Evolutionary conservation across 148 eudicot species (phyloP).

Genomic region (Spergularia bocconei): DNA sequence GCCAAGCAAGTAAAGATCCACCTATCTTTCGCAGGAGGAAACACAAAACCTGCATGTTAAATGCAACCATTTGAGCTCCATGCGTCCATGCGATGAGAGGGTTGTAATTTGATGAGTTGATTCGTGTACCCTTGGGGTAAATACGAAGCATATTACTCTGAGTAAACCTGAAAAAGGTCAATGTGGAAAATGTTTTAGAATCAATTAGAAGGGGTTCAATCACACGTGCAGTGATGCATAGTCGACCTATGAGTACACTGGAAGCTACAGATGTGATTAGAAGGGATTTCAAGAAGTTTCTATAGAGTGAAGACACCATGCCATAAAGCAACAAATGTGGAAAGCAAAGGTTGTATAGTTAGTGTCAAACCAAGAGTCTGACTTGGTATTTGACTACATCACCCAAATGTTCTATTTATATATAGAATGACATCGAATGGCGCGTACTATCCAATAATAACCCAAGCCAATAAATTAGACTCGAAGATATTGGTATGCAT

Average conservation of each 20-base stretch:
- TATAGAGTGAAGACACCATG: too few species aligned
- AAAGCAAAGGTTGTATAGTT: not conserved
- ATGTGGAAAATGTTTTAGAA: not conserved
- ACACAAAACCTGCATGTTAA: constrained; percentile 75
- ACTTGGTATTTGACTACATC: too few species aligned
- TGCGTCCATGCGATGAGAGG: constrained; percentile 83
- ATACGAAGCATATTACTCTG: constrained; percentile 72
- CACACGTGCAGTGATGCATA: not conserved
- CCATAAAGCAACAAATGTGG: not conserved
- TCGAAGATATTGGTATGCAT: too few species aligned
- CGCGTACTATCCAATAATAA: too few species aligned
- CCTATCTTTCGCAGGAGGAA: not conserved
- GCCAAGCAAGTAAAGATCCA: not conserved
- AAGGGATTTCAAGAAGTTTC: too few species aligned
- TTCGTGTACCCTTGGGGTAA: constrained; percentile 78
- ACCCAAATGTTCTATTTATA: too few species aligned
- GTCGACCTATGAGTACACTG: not conserved
- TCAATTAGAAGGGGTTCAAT: not conserved
- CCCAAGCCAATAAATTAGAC: too few species aligned
- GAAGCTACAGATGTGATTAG: not conserved
- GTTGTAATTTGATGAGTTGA: constrained; percentile 78
- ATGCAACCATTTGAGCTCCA: constrained; percentile 96
- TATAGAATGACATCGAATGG: too few species aligned
- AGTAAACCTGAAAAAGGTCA: constrained; percentile 54
- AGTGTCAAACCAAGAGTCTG: not conserved